Evolutionary conservation across 106 monocot species (phyloP).

Genomic region (Dendrobium nobile): DNA sequence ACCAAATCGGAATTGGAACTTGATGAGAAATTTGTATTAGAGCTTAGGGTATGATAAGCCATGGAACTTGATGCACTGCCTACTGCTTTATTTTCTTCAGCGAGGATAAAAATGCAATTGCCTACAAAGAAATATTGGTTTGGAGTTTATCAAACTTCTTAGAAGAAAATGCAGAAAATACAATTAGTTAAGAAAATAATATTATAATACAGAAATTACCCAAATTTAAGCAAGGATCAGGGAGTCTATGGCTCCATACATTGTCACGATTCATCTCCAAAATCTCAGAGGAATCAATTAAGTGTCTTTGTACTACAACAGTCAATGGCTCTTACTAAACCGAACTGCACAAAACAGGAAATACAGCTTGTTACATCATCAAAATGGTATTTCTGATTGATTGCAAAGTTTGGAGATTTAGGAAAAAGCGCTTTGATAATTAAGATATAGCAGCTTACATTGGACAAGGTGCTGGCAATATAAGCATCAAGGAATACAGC

Average conservation of each 20-base stretch:
- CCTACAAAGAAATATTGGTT: constrained; percentile 5
- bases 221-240: constrained; percentile 6
- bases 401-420: neutral
- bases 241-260: constrained; percentile 11
- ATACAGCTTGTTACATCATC: neutral
- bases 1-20: constrained; percentile 15
- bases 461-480: neutral
- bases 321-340: neutral
- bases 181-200: neutral
- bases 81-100: constrained; percentile 7
- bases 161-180: neutral
- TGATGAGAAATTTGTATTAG: constrained; percentile 13
- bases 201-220: constrained; percentile 7
- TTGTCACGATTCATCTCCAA: constrained; percentile 7
- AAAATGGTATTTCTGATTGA: neutral
- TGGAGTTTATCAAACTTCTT: neutral
- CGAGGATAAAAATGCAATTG: constrained; percentile 10
- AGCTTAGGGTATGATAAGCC: constrained; percentile 10
- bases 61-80: constrained; percentile 9
- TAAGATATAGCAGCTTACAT: neutral
- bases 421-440: neutral
- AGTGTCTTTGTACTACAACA: neutral
- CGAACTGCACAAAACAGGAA: neutral
- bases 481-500: neutral
- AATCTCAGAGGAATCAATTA: neutral